Conservation (phyloP, 345 rosid species). For the Eucalyptus albens region DNA sequence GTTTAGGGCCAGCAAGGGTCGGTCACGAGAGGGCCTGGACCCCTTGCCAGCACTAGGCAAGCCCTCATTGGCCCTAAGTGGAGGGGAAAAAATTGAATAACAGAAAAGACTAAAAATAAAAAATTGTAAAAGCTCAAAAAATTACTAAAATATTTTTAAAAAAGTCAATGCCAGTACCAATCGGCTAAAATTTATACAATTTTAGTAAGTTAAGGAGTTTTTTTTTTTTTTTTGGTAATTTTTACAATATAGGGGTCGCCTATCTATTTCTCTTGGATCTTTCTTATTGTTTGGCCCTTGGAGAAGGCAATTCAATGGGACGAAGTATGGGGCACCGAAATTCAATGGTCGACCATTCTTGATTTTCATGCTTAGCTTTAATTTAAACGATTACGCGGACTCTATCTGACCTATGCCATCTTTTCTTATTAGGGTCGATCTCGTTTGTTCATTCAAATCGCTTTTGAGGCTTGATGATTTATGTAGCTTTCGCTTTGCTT, state of each 20-base stretch:
- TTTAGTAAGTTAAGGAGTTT: no score
- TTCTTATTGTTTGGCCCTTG: not conserved
- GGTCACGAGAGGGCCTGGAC: rapidly evolving
- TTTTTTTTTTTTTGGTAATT: no score
- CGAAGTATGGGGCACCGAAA: not conserved
- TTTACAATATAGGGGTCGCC: not conserved
- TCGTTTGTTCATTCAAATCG: not conserved
- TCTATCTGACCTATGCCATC: not conserved
- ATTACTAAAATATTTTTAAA: no score
- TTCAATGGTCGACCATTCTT: not conserved
- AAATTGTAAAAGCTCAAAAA: no score
- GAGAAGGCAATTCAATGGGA: not conserved
- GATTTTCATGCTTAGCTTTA: not conserved
- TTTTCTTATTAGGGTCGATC: not conserved
- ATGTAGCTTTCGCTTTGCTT: not conserved
- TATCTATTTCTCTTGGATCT: not conserved
- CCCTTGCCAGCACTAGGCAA: no score
- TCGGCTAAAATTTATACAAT: no score
- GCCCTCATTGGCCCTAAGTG: no score
- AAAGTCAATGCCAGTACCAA: no score
- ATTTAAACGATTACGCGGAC: not conserved
- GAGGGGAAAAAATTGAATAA: no score
- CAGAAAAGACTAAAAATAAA: rapidly evolving
- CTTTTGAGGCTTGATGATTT: not conserved
- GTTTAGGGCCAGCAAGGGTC: rapidly evolving